A percentile compares a stretch with the other conserved stretches of the same genome.
phyloP scores from a whole-genome alignment of 306 rosid genomes.

The Abrus precatorius region DNA sequence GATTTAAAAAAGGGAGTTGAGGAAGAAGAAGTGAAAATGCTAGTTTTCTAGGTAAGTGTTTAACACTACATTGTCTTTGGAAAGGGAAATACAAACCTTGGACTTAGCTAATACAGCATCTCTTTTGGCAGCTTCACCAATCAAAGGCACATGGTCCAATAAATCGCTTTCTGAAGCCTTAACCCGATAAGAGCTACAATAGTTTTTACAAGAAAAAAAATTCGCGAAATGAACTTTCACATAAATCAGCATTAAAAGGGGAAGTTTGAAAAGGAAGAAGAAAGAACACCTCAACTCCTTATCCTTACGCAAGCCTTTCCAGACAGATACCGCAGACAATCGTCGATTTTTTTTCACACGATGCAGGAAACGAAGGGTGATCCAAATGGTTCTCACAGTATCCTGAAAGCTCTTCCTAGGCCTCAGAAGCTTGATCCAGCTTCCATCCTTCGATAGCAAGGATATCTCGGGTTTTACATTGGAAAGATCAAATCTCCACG shows the following conservation, averaged over 20 bases:
- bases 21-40: not conserved
- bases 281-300: slow-evolving; percentile 64
- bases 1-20: not conserved
- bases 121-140: slow-evolving; percentile 56
- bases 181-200: slow-evolving; percentile 60
- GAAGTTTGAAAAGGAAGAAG: not conserved
- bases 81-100: slow-evolving; percentile 65
- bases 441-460: slow-evolving; percentile 65
- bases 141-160: slow-evolving; percentile 47
- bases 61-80: slow-evolving; percentile 7
- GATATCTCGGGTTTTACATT: slow-evolving; percentile 63
- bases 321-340: slow-evolving; percentile 58
- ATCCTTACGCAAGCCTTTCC: slow-evolving; percentile 66
- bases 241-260: not conserved
- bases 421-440: slow-evolving; percentile 74
- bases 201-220: not conserved
- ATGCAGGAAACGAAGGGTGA: slow-evolving; percentile 74
- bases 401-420: slow-evolving; percentile 75
- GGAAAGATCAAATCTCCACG: slow-evolving; percentile 82
- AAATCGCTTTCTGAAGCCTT: slow-evolving; percentile 55
- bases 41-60: slow-evolving; percentile 19
- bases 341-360: slow-evolving; percentile 55
- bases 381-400: slow-evolving; percentile 60
- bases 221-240: slow-evolving; percentile 8
- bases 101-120: slow-evolving; percentile 49